Evolutionary conservation across 257 asterid genomes (phyloP).

Genomic region (Solanum sejunctum): DNA sequence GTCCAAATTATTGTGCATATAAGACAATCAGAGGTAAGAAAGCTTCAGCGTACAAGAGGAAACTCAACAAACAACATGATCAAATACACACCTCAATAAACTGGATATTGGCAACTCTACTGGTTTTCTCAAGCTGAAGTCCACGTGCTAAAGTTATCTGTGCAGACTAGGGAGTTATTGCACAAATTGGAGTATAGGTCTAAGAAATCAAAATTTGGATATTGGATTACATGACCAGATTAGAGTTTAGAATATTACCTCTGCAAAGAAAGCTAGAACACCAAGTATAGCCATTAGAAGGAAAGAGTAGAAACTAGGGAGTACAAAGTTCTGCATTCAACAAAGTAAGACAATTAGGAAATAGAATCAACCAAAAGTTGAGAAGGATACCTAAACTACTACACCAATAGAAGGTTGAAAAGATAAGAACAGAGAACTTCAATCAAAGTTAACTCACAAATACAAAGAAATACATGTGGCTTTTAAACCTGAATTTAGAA

Average conservation of each 20-base stretch:
- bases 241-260: slow-evolving; percentile 13
- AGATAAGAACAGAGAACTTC: background rate
- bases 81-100: slow-evolving; percentile 18
- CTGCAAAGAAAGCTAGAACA: slow-evolving; percentile 25
- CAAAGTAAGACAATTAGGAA: background rate
- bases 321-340: slow-evolving; percentile 15
- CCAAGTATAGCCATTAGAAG: slow-evolving; percentile 22
- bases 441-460: background rate
- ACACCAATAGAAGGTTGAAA: background rate
- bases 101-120: slow-evolving; percentile 22
- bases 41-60: background rate
- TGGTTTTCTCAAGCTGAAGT: slow-evolving; percentile 34
- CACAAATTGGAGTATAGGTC: background rate
- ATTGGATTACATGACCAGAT: background rate
- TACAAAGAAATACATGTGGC: background rate
- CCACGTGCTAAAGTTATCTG: slow-evolving; percentile 30
- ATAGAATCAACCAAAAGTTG: background rate
- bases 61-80: background rate
- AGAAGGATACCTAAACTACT: background rate
- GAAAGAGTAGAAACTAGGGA: slow-evolving; percentile 20
- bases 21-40: background rate
- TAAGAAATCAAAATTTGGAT: background rate
- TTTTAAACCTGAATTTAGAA: background rate
- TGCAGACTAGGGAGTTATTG: background rate
- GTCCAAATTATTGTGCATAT: background rate